Percentiles rank a stretch among this genome's conserved stretches.
Evolutionary conservation across 768 basidiomycete genomes (phyloP).

Genomic region (Kondoa subrosea): DNA sequence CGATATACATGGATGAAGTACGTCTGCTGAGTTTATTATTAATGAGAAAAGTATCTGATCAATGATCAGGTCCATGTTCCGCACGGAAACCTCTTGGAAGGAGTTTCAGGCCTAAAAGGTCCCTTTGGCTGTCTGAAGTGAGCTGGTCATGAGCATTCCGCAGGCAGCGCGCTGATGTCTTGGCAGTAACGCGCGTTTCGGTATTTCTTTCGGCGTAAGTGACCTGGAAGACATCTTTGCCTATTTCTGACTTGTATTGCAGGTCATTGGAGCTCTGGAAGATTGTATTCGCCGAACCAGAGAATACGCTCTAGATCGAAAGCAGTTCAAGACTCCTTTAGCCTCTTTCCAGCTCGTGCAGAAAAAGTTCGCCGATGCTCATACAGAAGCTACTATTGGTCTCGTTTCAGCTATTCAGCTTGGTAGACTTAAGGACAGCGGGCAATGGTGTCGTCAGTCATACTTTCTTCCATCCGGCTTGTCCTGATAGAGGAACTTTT

Average conservation of each 20-base stretch:
- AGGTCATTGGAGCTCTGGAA: slow-evolving; percentile 76
- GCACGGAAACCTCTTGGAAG: slow-evolving; percentile 57
- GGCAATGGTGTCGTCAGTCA: slow-evolving; percentile 39
- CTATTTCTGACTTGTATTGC: slow-evolving; percentile 42
- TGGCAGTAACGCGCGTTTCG: slow-evolving; percentile 15
- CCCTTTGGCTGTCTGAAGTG: slow-evolving; percentile 88
- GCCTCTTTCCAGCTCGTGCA: slow-evolving; percentile 95
- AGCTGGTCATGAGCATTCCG: slow-evolving; percentile 28
- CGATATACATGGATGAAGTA: slow-evolving; percentile 11
- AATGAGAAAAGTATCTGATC: not conserved
- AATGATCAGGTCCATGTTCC: slow-evolving; percentile 54
- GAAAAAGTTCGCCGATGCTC: slow-evolving; percentile 89
- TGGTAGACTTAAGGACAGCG: slow-evolving; percentile 73
- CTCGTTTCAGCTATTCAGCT: slow-evolving; percentile 33
- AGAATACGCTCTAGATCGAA: slow-evolving; percentile 62
- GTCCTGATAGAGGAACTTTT: no score
- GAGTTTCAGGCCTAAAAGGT: slow-evolving; percentile 56
- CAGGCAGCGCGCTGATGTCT: not conserved
- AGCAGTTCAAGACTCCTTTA: slow-evolving; percentile 74
- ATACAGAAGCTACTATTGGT: slow-evolving; percentile 51
- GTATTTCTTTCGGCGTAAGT: slow-evolving; percentile 32
- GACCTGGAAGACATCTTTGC: not conserved
- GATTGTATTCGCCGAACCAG: slow-evolving; percentile 66
- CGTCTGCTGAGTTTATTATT: not conserved
- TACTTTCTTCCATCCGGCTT: no score